These are phyloP conservation scores for Dipodascus albidus DNA, from an alignment of 805 yeast genomes.

Conservation along the genomic window DNA sequence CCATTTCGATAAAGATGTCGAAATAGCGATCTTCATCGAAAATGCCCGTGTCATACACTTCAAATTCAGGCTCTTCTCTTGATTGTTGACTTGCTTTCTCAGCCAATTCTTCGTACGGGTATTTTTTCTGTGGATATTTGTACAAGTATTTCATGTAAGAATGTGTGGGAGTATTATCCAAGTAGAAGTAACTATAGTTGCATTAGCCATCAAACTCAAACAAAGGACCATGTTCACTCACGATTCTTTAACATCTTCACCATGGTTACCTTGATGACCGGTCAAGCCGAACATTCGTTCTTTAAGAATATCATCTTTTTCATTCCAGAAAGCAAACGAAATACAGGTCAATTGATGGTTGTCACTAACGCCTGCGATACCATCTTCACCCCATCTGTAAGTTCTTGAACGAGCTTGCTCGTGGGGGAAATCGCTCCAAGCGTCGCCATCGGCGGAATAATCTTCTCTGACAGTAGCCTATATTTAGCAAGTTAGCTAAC, in stretches of 20 bases:
- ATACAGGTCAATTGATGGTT: slow-evolving; percentile 66
- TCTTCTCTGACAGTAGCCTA: slow-evolving; percentile 58
- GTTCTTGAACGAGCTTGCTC: slow-evolving; percentile 72
- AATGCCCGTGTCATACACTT: slow-evolving; percentile 67
- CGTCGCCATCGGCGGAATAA: slow-evolving; percentile 75
- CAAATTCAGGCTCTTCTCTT: slow-evolving; percentile 64
- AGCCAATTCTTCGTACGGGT: slow-evolving; percentile 69
- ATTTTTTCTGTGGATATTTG: slow-evolving; percentile 82
- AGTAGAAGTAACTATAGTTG: slow-evolving; percentile 41
- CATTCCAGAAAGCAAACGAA: slow-evolving; percentile 84
- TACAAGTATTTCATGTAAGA: slow-evolving; percentile 84
- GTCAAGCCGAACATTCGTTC: slow-evolving; percentile 83
- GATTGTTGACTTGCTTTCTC: slow-evolving; percentile 54
- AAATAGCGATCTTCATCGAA: slow-evolving; percentile 59
- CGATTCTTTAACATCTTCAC: slow-evolving; percentile 74
- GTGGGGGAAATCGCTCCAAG: slow-evolving; percentile 82
- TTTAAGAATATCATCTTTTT: slow-evolving; percentile 70
- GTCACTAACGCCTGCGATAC: slow-evolving; percentile 82
- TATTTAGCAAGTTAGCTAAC: not conserved
- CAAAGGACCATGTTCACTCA: slow-evolving; percentile 11
- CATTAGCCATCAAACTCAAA: slow-evolving; percentile 19
- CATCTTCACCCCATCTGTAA: slow-evolving; percentile 95
- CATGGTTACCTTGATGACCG: slow-evolving; percentile 90
- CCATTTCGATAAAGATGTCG: slow-evolving; percentile 83
- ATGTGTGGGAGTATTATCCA: slow-evolving; percentile 89